Conservation (phyloP, 352 stramenopile species). For the Pseudoperonospora humuli region DNA sequence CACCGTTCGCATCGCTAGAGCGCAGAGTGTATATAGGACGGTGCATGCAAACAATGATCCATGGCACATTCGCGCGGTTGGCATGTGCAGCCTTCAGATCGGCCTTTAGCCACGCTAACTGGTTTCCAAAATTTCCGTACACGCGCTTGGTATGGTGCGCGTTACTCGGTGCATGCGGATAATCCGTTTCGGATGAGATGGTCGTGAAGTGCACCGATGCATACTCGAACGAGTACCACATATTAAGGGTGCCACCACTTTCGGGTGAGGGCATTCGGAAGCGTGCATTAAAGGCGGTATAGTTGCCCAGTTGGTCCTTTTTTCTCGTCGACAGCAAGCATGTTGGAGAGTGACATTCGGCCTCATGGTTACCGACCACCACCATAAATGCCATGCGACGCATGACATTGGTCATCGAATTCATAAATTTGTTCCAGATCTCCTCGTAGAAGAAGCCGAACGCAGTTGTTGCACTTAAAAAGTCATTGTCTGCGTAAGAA, state of each 20-base stretch:
- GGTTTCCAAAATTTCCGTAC: slow-evolving; percentile 34
- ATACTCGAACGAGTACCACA: slow-evolving; percentile 45
- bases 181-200: slow-evolving; percentile 69
- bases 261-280: slow-evolving; percentile 36
- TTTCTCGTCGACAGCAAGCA: slow-evolving; percentile 22
- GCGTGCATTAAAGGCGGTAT: slow-evolving; percentile 46
- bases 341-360: slow-evolving; percentile 26
- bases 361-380: slow-evolving; percentile 49
- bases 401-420: slow-evolving; percentile 37
- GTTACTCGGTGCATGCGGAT: slow-evolving; percentile 27
- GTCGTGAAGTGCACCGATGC: slow-evolving; percentile 63
- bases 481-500: slow-evolving; percentile 40
- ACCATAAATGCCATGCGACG: slow-evolving; percentile 59
- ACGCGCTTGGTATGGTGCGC: slow-evolving; percentile 20
- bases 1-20: slow-evolving; percentile 15
- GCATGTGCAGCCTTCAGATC: slow-evolving; percentile 40
- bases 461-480: slow-evolving; percentile 11
- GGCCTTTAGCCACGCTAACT: slow-evolving; percentile 45
- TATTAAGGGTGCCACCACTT: slow-evolving; percentile 31
- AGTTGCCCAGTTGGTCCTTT: slow-evolving; percentile 36
- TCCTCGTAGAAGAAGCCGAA: slow-evolving; percentile 40
- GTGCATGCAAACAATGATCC: slow-evolving; percentile 50
- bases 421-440: slow-evolving; percentile 67
- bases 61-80: slow-evolving; percentile 38
- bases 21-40: slow-evolving; percentile 40